Base-by-base conservation (phyloP, 176 grass and related monocot genomes). In the Avena eriantha region DNA sequence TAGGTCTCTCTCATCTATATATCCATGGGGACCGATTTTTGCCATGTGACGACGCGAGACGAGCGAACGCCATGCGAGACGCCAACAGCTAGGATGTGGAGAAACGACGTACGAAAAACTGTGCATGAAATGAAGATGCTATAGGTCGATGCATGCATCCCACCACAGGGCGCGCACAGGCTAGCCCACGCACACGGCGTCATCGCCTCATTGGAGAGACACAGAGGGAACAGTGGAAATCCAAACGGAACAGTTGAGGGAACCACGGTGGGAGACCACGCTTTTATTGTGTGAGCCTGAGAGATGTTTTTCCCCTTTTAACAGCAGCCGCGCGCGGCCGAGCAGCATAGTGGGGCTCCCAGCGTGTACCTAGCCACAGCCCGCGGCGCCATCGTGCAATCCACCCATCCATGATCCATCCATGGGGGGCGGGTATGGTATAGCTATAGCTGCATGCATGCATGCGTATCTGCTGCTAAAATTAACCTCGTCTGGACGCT, bases 121-220 rank as follows among this genome's bases (percentile, higher is more conserved):
- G 56, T 84, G 54, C 82, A 84, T 63, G 54, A 76, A 63, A 84
- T 63, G 24, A 84, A 84, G 70, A 76, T n/a, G 41, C 82, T 75
- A 31, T 50, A 64, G 59, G 45, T 3, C 0, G 35, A 57, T 65
- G 24, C 61, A 5, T 66, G 45, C 63, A 13, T 31, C 29, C 63
- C 63, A 66, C 63, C 39, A 41, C 39, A 41, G 39, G 39, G 39
- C 22, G 39, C 5, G 39, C 22, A 61, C 22, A 33, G 63, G 12
- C 60, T 63, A 63, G 60, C 60, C 60, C 60, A 63, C 60, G 60
- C 63, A 66, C 63, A 66, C 63, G 63, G 26, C 26, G 63, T 45
- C 59, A 66, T 82, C 45, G 43, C 18, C 5, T 21, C 24, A 21
- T n/a, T 33, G 54, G 82, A 58, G 69, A 23, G 4, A 4, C 24